Percentiles rank a stretch among this genome's conserved stretches.
Evolutionary conservation across 768 basidiomycete species (phyloP).

Genomic region (Pleurotus cornucopiae): DNA sequence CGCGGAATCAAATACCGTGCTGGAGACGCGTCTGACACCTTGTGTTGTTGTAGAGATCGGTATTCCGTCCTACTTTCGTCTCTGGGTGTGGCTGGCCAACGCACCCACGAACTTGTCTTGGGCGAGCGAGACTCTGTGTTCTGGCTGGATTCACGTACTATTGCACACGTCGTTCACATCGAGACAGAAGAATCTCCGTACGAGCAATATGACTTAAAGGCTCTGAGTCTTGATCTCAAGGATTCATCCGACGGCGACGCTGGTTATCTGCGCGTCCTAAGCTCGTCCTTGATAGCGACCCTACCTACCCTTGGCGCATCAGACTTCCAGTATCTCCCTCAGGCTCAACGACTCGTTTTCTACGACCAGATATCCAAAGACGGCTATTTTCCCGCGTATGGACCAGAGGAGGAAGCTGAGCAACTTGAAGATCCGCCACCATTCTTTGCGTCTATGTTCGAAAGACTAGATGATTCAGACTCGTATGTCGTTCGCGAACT

Average conservation of each 20-base stretch:
- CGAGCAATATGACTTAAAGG: not conserved
- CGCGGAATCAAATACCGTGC: not conserved
- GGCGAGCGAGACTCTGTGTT: not conserved
- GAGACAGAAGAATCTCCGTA: not conserved
- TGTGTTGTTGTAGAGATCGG: not conserved
- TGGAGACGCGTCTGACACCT: not conserved
- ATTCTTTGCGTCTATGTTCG: not conserved
- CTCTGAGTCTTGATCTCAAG: not conserved
- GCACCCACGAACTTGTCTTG: not conserved
- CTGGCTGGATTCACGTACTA: not conserved
- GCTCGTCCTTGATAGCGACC: not conserved
- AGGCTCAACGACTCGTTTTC: not conserved
- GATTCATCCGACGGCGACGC: too few relatives aligned
- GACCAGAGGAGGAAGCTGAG: not conserved
- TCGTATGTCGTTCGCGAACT: too few relatives aligned
- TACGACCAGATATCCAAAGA: not conserved
- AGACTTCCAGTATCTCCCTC: not conserved
- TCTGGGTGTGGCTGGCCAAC: not conserved
- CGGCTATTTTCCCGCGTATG: not conserved
- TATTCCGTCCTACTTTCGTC: not conserved
- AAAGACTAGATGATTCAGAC: too few relatives aligned
- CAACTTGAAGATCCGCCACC: not conserved
- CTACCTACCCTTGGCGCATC: not conserved
- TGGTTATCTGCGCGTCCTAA: not conserved
- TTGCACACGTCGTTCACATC: not conserved